Evolutionary conservation across 352 stramenopile genomes (phyloP).

Genomic region (Pythium coloratum): DNA sequence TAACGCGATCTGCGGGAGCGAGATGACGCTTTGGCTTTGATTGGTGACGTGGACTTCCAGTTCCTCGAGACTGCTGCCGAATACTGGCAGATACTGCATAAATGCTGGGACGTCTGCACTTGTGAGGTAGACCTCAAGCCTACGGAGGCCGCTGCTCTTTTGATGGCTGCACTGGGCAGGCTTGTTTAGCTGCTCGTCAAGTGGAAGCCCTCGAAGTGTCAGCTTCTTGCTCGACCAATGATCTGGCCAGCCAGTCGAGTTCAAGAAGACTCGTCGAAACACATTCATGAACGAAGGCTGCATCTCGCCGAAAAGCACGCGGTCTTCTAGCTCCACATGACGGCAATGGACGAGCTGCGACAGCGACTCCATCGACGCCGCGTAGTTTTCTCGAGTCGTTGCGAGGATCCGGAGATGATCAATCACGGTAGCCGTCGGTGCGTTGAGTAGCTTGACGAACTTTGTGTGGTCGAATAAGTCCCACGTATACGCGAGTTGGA

Average conservation of each 20-base stretch:
- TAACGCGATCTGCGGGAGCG: background rate
- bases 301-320: background rate
- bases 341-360: background rate
- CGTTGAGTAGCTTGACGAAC: background rate
- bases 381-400: slow-evolving; percentile 1
- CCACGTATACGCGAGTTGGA: slow-evolving; percentile 2
- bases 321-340: background rate
- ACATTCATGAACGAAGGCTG: background rate
- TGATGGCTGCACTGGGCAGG: background rate
- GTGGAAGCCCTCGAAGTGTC: background rate
- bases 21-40: background rate
- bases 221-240: background rate
- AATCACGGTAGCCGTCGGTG: background rate
- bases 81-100: background rate
- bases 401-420: background rate
- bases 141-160: background rate
- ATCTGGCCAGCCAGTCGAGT: background rate
- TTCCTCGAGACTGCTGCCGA: background rate
- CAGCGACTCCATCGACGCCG: background rate
- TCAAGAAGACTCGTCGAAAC: background rate
- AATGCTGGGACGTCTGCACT: background rate
- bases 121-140: background rate
- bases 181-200: background rate
- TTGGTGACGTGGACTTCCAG: slow-evolving; percentile 1
- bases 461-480: background rate